Base-by-base conservation (phyloP, 1,139 yeast genomes). In the Oligophagozyma castellii region DNA sequence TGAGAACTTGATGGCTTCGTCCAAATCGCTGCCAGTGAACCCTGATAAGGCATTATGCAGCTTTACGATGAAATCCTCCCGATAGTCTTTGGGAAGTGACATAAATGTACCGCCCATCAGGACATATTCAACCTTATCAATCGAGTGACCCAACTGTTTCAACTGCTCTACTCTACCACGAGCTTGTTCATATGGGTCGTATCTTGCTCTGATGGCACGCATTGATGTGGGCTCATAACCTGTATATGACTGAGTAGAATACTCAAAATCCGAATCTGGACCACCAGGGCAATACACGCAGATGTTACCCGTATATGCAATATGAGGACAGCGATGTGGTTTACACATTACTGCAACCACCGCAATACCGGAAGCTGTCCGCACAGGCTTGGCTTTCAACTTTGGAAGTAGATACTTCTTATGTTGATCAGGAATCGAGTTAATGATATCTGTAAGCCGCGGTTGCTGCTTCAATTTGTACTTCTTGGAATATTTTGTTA, bases 231-330 rank as follows among this genome's bases (percentile, higher is more conserved):
- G 99, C 52, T 89, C 99, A 50, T 92, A 89, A 23, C 99, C 99
- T 0, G 99, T 89, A 49, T 89, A 89, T 2, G 96, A 84, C 56
- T 89, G 99, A 2, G 99, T 89, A 1, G 95, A 81, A 54, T 89
- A 89, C 52, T 89, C 99, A 50, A 89, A 89, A 58, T 89, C 99
- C 1, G 93, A 78, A 54, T 89, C 99, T 2, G 99, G 99, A 1
- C 99, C 99, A 35, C 99, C 99, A 4, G 99, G 99, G 59, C 99
- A 89, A 53, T 89, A 89, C 11, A 89, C 98, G 63, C 99, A 89
- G 38, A 89, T 89, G 49, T 89, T 89, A 36, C 99, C 99, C 0
- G 99, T 89, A 54, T 89, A 92, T 19, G 98, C 96, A 48, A 89
- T 92, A 55, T 89, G 99, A 19, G 99, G 99, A 59, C 99, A 89